phyloP scores from a whole-genome alignment of 257 asterid genomes.

The Solanum virginianum region DNA sequence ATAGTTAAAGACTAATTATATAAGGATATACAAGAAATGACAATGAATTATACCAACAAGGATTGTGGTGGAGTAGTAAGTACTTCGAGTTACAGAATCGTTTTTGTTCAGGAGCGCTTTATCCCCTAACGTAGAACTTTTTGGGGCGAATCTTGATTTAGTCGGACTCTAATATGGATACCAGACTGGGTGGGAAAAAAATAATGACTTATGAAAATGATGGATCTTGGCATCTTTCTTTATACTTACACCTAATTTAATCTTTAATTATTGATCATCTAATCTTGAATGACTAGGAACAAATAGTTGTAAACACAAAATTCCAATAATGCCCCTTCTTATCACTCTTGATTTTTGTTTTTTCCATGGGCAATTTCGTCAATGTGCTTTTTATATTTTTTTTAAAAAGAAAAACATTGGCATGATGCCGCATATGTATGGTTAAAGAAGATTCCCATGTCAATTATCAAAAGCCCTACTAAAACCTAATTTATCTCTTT shows the following conservation, averaged over 20 bases:
- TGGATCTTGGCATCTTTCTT: not conserved
- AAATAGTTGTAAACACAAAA: not conserved
- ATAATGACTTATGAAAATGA: not conserved
- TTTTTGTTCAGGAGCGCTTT: no score
- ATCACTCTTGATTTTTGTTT: not conserved
- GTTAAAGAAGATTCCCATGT: not conserved
- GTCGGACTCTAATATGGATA: no score
- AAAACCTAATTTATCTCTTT: not conserved
- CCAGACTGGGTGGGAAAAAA: not conserved
- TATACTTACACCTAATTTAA: not conserved
- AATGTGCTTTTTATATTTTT: not conserved
- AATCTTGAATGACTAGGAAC: not conserved
- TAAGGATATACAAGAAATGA: not conserved
- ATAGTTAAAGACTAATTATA: not conserved
- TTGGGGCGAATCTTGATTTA: no score
- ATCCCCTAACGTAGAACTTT: no score
- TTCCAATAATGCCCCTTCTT: slow-evolving; percentile 1
- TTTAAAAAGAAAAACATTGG: slow-evolving; percentile 9
- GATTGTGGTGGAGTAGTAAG: no score
- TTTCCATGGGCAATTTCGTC: slow-evolving; percentile 11
- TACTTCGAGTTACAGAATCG: no score
- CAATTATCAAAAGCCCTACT: not conserved
- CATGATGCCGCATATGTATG: slow-evolving; percentile 77
- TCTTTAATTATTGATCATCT: not conserved
- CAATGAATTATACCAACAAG: no score